Conservation (phyloP, 2,329 filamentous ascomycete genomes). For the Diplodia scrobiculata region DNA sequence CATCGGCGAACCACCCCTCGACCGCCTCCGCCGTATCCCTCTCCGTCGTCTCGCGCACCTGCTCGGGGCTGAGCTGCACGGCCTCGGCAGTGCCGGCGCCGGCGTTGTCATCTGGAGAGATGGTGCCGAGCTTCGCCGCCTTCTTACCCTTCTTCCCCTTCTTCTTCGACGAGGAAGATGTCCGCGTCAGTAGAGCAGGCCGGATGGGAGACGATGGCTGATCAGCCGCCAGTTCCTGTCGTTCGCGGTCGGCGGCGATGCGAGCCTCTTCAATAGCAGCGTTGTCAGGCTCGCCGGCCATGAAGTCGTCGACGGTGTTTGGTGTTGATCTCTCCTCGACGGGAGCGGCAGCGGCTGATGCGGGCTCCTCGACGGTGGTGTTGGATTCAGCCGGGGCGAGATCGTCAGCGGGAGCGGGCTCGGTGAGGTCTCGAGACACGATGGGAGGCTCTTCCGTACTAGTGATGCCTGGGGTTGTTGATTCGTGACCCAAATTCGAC, state of each 20-base stretch:
- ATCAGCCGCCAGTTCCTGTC: neutral
- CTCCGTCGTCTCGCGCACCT: constrained; percentile 33
- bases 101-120: constrained; percentile 28
- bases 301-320: constrained; percentile 32
- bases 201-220: constrained; percentile 28
- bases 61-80: constrained; percentile 33
- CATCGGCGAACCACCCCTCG: constrained; percentile 34
- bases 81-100: constrained; percentile 22
- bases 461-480: neutral
- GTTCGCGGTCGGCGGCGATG: constrained; percentile 28
- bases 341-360: neutral
- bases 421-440: neutral
- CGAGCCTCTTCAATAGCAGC: constrained; percentile 32
- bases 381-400: neutral
- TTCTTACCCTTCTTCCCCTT: constrained; percentile 38
- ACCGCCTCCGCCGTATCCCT: constrained; percentile 38
- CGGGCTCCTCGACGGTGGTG: neutral
- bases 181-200: constrained; percentile 30
- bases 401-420: neutral
- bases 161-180: constrained; percentile 15
- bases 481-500: too few species aligned
- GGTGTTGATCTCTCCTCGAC: neutral
- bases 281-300: constrained; percentile 36
- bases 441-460: neutral
- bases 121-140: constrained; percentile 37